Evolutionary conservation across 2,329 filamentous ascomycete genomes (phyloP).

Genomic region (Fusarium sororula): DNA sequence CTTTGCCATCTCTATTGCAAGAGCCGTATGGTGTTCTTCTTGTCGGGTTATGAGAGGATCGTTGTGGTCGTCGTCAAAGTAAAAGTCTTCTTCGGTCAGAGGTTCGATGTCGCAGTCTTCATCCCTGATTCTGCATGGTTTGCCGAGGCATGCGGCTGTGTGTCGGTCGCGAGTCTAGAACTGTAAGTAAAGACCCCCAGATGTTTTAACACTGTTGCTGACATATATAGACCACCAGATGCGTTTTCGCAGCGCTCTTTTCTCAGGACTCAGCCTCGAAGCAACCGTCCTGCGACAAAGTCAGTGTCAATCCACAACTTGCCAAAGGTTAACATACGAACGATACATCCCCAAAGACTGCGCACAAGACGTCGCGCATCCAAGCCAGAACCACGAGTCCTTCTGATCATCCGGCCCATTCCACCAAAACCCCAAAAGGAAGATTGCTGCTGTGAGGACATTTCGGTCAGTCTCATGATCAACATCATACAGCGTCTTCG

Average conservation of each 20-base stretch:
- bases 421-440: conserved; percentile 35
- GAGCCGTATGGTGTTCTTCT: conserved; percentile 18
- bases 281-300: background rate
- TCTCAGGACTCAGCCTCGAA: background rate
- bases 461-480: conserved; percentile 23
- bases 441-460: conserved; percentile 1
- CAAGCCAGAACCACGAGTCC: conserved; percentile 33
- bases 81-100: conserved; percentile 9
- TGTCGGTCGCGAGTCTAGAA: conserved; percentile 24
- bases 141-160: conserved; percentile 21
- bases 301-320: rapidly evolving
- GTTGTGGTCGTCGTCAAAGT: conserved; percentile 6
- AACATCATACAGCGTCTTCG: conserved; percentile 24
- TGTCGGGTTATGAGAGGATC: background rate
- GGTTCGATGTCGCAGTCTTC: conserved; percentile 34
- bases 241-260: conserved; percentile 13
- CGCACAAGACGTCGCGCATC: conserved; percentile 25
- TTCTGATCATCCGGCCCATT: conserved; percentile 33
- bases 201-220: no score
- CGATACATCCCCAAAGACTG: conserved; percentile 33
- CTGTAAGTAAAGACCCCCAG: background rate
- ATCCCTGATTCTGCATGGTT: conserved; percentile 31
- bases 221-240: conserved; percentile 37
- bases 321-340: background rate
- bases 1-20: conserved; percentile 19